Base-by-base conservation (phyloP, 495 filamentous ascomycete species). In the Aspergillus affinis region DNA sequence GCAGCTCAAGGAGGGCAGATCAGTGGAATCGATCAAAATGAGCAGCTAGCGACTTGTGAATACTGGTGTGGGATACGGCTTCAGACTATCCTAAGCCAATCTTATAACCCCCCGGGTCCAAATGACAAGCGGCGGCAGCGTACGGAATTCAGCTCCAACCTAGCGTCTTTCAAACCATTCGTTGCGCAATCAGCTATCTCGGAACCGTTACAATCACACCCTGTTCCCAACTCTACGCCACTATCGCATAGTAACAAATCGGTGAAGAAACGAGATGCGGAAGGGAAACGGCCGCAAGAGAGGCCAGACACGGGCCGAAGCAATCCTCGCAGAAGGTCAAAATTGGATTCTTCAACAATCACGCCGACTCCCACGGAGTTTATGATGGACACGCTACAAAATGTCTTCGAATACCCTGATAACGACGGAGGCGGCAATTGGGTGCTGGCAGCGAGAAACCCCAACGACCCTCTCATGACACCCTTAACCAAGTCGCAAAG, bases 351-450 rank as follows among this genome's bases (percentile, higher is more conserved):
- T 18, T 15, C 12, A 19, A 18, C 51, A 0, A 48, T 52, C 26
- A n/a, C 23, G 18, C 66, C 66, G n/a, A 73, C 74, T 4, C 74
- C 75, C 17, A 70, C 74, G 19, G 69, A 72, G 56, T 73, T 71
- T 18, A 69, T 78, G 15, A 61, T 72, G 17, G 66, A 71, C 63
- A 68, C 67, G 45, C 65, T 78, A 13, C 72, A 67, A 41, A 68
- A 65, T 36, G 51, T 50, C n/a, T 26, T 65, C 23, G 70, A 71
- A 10, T 54, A 67, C 52, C 19, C 64, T 10, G 64, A 57, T 30
- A 50, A 50, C 48, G 19, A 44, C 19, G 41, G 44, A 10, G 26
- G 26, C 26, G 41, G 15, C 12, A 49, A 54, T 36, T 61, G 60
- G 60, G 19, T 23, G 20, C 47, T 27, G 23, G 51, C 29, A 20